Conservation (phyloP, 2,329 filamentous ascomycete genomes). For the Ceratocystis diversiconidia region DNA sequence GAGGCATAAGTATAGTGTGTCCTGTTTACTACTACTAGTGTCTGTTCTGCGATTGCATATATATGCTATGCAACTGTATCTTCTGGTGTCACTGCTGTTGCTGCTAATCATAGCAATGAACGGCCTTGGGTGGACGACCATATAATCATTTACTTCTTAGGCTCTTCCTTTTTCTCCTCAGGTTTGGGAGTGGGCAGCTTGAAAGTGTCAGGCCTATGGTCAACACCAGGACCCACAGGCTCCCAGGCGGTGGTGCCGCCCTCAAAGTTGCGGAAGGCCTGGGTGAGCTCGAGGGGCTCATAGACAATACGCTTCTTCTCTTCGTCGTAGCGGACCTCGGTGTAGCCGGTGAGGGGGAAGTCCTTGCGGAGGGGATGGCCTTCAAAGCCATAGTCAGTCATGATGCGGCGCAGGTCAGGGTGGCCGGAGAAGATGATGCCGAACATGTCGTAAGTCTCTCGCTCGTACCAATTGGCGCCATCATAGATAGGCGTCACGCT, state of each 20-base stretch:
- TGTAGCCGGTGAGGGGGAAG: conserved; percentile 95
- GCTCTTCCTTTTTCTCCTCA: conserved; percentile 77
- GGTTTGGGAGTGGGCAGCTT: conserved; percentile 93
- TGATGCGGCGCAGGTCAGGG: conserved; percentile 89
- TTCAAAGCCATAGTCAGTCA: conserved; percentile 99
- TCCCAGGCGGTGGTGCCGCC: conserved; percentile 63
- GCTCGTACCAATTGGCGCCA: conserved; percentile 97
- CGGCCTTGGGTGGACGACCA: not conserved
- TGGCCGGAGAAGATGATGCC: conserved; percentile 94
- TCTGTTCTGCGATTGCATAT: conserved; percentile 12
- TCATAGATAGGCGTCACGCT: conserved; percentile 77
- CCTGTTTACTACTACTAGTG: conserved; percentile 10
- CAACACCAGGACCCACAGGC: conserved; percentile 51
- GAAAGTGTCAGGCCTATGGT: conserved; percentile 74
- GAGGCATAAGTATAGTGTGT: conserved; percentile 9
- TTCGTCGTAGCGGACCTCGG: conserved; percentile 93
- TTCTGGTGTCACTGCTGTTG: conserved; percentile 8
- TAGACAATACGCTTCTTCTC: conserved; percentile 99
- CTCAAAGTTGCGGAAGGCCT: conserved; percentile 97
- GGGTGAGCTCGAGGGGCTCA: conserved; percentile 91
- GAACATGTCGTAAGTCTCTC: conserved; percentile 94
- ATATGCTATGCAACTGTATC: conserved; percentile 5
- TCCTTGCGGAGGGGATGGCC: conserved; percentile 95
- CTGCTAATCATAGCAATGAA: not conserved
- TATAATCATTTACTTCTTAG: conserved; percentile 60